A percentile compares a stretch with the other conserved stretches of the same genome.
phyloP scores from a whole-genome alignment of 2,329 filamentous ascomycete species.

The Diplodia seriata region DNA sequence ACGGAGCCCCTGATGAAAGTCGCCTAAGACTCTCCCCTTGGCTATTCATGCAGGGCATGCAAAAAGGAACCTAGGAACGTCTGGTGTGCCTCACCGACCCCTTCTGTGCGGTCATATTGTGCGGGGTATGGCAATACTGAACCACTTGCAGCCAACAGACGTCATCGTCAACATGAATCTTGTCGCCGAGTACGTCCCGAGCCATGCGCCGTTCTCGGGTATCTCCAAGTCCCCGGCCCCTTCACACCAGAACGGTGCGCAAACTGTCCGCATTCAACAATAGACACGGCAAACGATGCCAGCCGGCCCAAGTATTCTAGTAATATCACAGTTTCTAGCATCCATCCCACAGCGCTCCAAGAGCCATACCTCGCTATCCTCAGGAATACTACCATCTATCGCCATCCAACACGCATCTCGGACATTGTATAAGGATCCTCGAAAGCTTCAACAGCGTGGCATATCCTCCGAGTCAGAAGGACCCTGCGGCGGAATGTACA shows the following conservation, averaged over 20 bases:
- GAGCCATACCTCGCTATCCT: not conserved
- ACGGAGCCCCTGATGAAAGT: too few relatives aligned
- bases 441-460: not conserved
- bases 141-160: not conserved
- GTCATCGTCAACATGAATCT: not conserved
- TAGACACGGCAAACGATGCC: not conserved
- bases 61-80: not conserved
- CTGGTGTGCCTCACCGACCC: not conserved
- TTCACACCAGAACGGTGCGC: not conserved
- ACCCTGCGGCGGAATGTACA: not conserved
- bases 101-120: not conserved
- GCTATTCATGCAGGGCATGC: too few relatives aligned
- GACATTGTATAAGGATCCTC: too few relatives aligned
- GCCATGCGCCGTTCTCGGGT: not conserved
- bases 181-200: not conserved
- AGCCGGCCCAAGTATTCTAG: not conserved
- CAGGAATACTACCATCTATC: not conserved
- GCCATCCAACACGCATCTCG: not conserved
- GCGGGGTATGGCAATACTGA: not conserved
- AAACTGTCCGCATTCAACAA: not conserved
- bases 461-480: not conserved
- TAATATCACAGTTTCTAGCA: not conserved
- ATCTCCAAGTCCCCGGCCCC: not conserved
- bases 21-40: too few relatives aligned
- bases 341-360: not conserved